Evolutionary conservation across 306 rosid species (phyloP), one percentile per base, ranked within the genome.

Genomic region (Cicer pinnatifidum): DNA sequence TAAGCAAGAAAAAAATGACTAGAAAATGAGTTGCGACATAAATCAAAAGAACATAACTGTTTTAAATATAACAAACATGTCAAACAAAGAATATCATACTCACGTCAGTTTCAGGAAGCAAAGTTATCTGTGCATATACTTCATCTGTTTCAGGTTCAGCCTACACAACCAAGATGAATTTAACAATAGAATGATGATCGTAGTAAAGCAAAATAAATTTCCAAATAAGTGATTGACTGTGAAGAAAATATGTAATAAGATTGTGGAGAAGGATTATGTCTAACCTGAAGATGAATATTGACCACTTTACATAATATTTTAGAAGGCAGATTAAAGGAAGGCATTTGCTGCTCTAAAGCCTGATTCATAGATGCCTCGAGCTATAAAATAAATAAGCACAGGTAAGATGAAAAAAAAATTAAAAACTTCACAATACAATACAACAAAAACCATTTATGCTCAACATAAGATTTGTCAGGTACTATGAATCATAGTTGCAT

Each of bases 141-240:
- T 93, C 97, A 69, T 93, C 98, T 9, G 97, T 89, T 46, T 93
- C 98, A 13, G 92, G 85, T 86, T 93, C 98, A 80, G 98, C 98
- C 98, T 93, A 84, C 84, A 79, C 1, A 62, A 72, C 56, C 81
- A 78, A 69, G 72, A 66, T 73, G 59, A 75, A 51, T 50, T 72
- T 65, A 67, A 67, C 57, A 65, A 79, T 52, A 67, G 15, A 79
- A 69, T 9, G 63, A 35, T 8, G 40, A 58, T 48, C 37, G 38
- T 15, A 59, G 54, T 58, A 78, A 40, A 70, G 70, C 77, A 44
- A 41, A 45, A 41, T 9, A 73, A 23, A 56, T 35, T 67, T 47
- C 67, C 20, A 73, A 54, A 72, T 64, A 71, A 38, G 28, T 19
- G 56, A 57, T 7, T 35, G 9, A 59, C 9, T 33, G 12, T 40